A percentile compares a stretch with the other conserved stretches of the same genome.
These are phyloP conservation scores for Silene coronaria DNA, from an alignment of 179 eudicot species.

Conservation along the genomic window DNA sequence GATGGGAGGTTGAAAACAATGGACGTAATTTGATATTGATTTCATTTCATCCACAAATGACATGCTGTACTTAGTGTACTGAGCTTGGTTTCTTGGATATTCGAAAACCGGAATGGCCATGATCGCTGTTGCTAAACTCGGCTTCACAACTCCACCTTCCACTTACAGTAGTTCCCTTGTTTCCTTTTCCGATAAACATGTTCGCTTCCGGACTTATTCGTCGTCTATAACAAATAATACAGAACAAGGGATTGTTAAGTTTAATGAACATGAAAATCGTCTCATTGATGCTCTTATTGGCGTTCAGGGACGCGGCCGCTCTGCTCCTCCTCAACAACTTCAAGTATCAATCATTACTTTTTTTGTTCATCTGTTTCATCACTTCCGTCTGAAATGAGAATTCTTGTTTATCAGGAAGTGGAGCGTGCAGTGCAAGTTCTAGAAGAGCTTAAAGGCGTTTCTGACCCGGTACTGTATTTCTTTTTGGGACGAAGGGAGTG, in stretches of 20 bases:
- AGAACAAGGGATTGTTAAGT: slow-evolving; percentile 17
- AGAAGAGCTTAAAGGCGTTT: slow-evolving; percentile 60
- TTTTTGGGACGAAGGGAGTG: slow-evolving; percentile 7
- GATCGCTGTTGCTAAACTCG: no score
- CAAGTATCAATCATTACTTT: slow-evolving; percentile 26
- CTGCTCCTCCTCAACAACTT: slow-evolving; percentile 63
- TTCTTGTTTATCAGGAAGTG: slow-evolving; percentile 47
- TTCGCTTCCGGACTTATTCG: no score
- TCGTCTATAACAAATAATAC: slow-evolving; percentile 11
- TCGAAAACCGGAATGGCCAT: no score
- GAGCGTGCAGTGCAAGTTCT: slow-evolving; percentile 70
- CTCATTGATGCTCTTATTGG: slow-evolving; percentile 73
- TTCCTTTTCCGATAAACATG: no score
- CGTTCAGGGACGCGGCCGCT: slow-evolving; percentile 81
- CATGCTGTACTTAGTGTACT: no score
- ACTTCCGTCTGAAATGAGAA: not conserved
- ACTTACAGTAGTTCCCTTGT: no score
- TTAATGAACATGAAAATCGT: slow-evolving; percentile 52
- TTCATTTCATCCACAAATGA: no score
- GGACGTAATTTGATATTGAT: no score
- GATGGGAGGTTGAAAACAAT: no score
- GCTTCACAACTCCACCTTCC: no score
- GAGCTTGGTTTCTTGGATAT: no score
- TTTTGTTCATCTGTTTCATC: not conserved
- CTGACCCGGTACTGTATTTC: slow-evolving; percentile 47